phyloP scores from a whole-genome alignment of 768 basidiomycete genomes.

The Agaricus subrufescens region DNA sequence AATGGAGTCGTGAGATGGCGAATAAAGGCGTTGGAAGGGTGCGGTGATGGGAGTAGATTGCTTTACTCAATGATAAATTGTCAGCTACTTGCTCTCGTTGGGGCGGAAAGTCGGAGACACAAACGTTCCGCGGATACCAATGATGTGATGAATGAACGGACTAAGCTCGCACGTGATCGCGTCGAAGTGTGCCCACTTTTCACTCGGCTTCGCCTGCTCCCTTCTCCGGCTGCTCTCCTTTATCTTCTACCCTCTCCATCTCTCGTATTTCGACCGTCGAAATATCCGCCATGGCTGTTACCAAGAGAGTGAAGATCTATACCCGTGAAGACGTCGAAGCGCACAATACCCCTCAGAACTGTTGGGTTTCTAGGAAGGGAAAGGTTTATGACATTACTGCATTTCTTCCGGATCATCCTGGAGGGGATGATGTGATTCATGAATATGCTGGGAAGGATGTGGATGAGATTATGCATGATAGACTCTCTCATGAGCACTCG shows the following conservation, averaged over 20 bases:
- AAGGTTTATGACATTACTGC: conserved; percentile 88
- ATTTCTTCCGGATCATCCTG: conserved; percentile 88
- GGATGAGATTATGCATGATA: conserved; percentile 74
- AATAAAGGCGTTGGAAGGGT: conserved; percentile 37
- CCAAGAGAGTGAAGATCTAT: conserved; percentile 69
- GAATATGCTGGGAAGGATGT: conserved; percentile 83
- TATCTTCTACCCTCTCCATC: not conserved
- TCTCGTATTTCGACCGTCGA: not conserved
- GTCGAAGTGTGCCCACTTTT: conserved; percentile 7
- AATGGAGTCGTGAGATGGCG: conserved; percentile 60
- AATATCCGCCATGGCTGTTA: conserved; percentile 33
- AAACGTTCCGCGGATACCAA: too few species aligned
- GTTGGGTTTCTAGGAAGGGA: conserved; percentile 78
- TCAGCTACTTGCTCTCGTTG: too few species aligned
- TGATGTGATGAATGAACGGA: not conserved
- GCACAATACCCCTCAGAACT: conserved; percentile 58
- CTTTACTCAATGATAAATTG: too few species aligned
- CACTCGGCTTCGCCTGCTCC: not conserved
- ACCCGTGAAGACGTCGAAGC: conserved; percentile 66
- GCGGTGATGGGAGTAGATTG: not conserved
- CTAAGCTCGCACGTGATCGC: too few species aligned
- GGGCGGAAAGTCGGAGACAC: too few species aligned
- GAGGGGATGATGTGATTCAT: conserved; percentile 89
- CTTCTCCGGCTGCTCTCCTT: not conserved
- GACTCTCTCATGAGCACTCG: conserved; percentile 81